Evolutionary conservation across 2,329 filamentous ascomycete species (phyloP), one percentile per base, ranked within the genome.

Genomic region (Colletotrichum trifolii): DNA sequence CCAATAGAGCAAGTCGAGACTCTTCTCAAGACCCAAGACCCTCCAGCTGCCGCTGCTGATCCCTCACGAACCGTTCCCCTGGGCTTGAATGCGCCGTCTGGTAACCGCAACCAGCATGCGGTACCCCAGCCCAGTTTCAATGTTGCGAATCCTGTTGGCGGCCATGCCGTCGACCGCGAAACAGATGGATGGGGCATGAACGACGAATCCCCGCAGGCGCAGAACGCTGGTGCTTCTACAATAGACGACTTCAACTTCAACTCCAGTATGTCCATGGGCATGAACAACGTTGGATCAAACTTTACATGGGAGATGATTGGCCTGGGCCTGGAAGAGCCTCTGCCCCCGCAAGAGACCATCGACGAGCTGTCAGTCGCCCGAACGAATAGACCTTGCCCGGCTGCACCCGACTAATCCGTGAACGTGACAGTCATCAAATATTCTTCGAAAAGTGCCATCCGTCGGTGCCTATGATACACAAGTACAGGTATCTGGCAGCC

Each of bases 381-480:
- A 12, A 11, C 15, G 35, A 38, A 25, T 17, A 36, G 33, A 7
- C 43, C 12, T 15, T 39, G 17, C 47, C 11, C 25, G 36, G 7
- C 12, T 15, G 12, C 33, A 13, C 10, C n/a, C 52, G 36, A 42
- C n/a, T 48, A 34, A 56, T 45, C 35, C n/a, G 38, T 36, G 15
- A 10, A 25, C 25, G 12, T 35, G 40, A 12, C 73, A 92, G 89
- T 66, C 91, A 96, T 72, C 86, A 92, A 71, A 88, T 96, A 34
- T 99, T 92, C 77, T 98, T 98, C 74, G 89, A 94, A 61, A 97
- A 96, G 76, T 86, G 97, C 9, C 93, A 98, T 73, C 90, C 91
- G 0, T 93, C 93, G 0, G 73, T 92, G 61, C 94, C 96, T 13
- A 92, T 98, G 85, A 91, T 98, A 61, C 95, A 99, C 76, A 91